phyloP scores from a whole-genome alignment of 1,284 basidiomycete species.

The Pseudozyma sp. region DNA sequence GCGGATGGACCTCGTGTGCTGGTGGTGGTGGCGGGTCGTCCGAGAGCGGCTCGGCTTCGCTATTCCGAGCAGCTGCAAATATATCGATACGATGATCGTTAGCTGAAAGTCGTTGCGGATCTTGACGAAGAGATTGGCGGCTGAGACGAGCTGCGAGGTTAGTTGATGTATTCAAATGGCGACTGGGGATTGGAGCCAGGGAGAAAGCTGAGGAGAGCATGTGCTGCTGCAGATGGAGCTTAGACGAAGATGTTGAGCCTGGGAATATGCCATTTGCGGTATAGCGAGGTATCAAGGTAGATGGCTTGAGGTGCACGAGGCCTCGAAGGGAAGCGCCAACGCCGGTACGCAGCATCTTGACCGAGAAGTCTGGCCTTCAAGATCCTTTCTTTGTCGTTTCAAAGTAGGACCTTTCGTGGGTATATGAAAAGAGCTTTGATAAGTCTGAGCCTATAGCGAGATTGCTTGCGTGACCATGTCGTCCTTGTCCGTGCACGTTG shows the following conservation, averaged over 20 bases:
- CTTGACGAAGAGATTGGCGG: neutral
- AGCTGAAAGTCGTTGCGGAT: neutral
- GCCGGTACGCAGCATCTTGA: conserved; percentile 17
- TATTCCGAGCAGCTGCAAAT: neutral
- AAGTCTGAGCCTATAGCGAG: neutral
- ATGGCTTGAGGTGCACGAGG: neutral
- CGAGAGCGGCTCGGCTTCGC: conserved; percentile 3
- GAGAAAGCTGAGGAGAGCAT: neutral
- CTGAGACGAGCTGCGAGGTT: neutral
- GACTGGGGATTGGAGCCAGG: neutral
- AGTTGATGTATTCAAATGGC: conserved; percentile 1
- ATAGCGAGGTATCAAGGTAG: neutral
- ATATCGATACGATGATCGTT: neutral
- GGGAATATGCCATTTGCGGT: neutral
- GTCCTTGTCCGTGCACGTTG: neutral
- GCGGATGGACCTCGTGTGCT: conserved; percentile 2
- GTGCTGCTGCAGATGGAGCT: neutral
- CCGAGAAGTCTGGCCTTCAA: neutral
- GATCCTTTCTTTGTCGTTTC: no score
- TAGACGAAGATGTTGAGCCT: neutral
- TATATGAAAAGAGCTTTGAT: neutral
- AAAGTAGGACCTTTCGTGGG: no score
- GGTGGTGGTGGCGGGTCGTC: neutral
- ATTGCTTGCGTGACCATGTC: neutral
- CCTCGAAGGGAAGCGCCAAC: conserved; percentile 7